Evolutionary conservation across 257 asterid genomes (phyloP).

Genomic region (Nicotiana sylvestris): DNA sequence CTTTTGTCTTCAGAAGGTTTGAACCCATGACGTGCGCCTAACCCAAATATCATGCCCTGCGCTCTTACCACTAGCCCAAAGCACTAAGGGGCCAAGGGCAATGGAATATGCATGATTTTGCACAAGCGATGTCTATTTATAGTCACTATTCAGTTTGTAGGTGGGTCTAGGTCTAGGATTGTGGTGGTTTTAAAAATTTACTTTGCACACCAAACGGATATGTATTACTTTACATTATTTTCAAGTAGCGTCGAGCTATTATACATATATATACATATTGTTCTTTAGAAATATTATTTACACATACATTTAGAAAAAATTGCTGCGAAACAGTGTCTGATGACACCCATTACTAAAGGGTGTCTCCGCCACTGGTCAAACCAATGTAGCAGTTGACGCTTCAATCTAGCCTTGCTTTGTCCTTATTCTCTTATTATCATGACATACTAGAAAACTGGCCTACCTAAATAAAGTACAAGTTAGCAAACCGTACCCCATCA

Average conservation of each 20-base stretch:
- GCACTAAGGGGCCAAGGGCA: not conserved
- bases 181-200: not conserved
- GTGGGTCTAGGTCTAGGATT: not conserved
- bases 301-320: not conserved
- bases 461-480: not conserved
- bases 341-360: not conserved
- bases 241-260: not conserved
- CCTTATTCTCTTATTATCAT: not conserved
- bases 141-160: not conserved
- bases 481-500: constrained; percentile 28
- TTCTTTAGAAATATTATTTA: not conserved
- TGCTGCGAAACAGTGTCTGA: not conserved
- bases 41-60: not conserved
- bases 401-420: not conserved
- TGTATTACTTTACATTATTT: not conserved
- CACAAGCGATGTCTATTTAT: not conserved
- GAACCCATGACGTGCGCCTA: not conserved
- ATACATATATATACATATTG: not conserved
- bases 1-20: not conserved
- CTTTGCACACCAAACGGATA: not conserved
- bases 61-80: not conserved
- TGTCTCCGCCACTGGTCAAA: not conserved
- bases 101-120: not conserved
- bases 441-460: not conserved
- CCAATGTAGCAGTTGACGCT: not conserved